Percentiles rank a stretch among this genome's conserved stretches.
These are phyloP conservation scores for Mallotus japonicus DNA, from an alignment of 441 rosid species.

Conservation along the genomic window DNA sequence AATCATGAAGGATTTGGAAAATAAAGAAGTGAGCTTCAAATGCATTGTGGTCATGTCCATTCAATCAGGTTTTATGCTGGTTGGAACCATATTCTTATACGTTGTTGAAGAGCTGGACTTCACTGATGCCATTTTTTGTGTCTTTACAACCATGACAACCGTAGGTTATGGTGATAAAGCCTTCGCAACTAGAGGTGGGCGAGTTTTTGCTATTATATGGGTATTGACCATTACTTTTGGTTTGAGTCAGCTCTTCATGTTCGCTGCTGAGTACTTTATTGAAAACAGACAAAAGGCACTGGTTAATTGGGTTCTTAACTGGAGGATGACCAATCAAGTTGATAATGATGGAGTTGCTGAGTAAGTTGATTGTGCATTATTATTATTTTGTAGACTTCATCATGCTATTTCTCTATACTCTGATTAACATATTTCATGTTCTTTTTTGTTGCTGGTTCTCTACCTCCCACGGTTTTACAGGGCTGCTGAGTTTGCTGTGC, in stretches of 20 bases:
- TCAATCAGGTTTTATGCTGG: conserved; percentile 36
- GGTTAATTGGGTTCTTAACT: conserved; percentile 55
- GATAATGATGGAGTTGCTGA: conserved; percentile 55
- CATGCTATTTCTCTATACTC: too few species aligned
- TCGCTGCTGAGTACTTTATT: conserved; percentile 50
- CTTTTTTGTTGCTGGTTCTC: not conserved
- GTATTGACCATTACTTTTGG: conserved; percentile 50
- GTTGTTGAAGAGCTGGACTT: conserved; percentile 39
- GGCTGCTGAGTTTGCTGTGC: conserved; percentile 45
- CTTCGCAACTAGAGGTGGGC: conserved; percentile 47
- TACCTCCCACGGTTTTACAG: conserved; percentile 25
- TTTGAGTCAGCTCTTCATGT: conserved; percentile 56
- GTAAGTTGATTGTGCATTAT: conserved; percentile 34
- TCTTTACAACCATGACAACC: conserved; percentile 63
- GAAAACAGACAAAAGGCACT: conserved; percentile 51
- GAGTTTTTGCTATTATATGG: conserved; percentile 57
- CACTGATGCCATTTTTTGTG: conserved; percentile 60
- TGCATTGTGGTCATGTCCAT: conserved; percentile 35
- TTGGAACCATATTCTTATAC: conserved; percentile 46
- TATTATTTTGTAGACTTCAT: too few species aligned
- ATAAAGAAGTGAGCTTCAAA: conserved; percentile 43
- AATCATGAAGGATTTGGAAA: conserved; percentile 38
- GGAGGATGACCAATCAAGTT: conserved; percentile 42
- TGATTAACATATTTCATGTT: not conserved
- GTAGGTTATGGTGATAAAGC: conserved; percentile 69